These are phyloP conservation scores for Graphilbum sp. DNA, from an alignment of 2,329 filamentous ascomycete genomes.

Conservation along the genomic window DNA sequence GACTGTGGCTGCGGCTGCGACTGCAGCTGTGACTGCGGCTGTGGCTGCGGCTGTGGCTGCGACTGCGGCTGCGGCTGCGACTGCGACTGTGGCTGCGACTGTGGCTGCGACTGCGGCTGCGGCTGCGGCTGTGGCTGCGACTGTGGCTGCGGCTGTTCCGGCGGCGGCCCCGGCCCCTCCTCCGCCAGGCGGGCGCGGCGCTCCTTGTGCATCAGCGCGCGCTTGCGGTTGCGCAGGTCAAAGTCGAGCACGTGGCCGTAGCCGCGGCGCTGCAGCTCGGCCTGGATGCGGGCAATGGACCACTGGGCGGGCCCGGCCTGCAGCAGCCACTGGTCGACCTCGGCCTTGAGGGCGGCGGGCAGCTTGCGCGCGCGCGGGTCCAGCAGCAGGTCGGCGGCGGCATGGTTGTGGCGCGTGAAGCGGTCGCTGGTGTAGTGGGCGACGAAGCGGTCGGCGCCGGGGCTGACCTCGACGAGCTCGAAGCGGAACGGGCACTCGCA, in stretches of 20 bases:
- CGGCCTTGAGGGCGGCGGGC: constrained; percentile 14
- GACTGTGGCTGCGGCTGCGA: too few species aligned
- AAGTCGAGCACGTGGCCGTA: constrained; percentile 20
- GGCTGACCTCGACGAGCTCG: constrained; percentile 18
- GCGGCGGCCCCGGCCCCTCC: not conserved
- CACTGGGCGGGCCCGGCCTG: constrained; percentile 4
- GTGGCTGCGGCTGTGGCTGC: too few species aligned
- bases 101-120: too few species aligned
- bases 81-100: too few species aligned
- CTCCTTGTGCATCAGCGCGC: constrained; percentile 15
- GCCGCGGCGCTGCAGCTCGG: constrained; percentile 17
- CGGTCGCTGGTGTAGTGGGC: constrained; percentile 21
- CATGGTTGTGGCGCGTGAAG: constrained; percentile 19
- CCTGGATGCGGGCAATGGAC: constrained; percentile 19
- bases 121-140: too few species aligned
- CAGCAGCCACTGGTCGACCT: constrained; percentile 20
- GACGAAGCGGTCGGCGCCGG: constrained; percentile 18
- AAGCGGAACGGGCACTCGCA: constrained; percentile 22
- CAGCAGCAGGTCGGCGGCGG: constrained; percentile 18
- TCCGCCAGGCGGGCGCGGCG: constrained; percentile 5
- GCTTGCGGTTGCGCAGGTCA: constrained; percentile 20
- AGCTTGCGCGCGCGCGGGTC: constrained; percentile 19
- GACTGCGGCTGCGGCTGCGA: too few species aligned
- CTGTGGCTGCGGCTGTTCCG: too few species aligned
- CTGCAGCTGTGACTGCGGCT: too few species aligned